Evolutionary conservation across 2,329 filamentous ascomycete genomes (phyloP).

Genomic region (Arthrobotrys sinensis): DNA sequence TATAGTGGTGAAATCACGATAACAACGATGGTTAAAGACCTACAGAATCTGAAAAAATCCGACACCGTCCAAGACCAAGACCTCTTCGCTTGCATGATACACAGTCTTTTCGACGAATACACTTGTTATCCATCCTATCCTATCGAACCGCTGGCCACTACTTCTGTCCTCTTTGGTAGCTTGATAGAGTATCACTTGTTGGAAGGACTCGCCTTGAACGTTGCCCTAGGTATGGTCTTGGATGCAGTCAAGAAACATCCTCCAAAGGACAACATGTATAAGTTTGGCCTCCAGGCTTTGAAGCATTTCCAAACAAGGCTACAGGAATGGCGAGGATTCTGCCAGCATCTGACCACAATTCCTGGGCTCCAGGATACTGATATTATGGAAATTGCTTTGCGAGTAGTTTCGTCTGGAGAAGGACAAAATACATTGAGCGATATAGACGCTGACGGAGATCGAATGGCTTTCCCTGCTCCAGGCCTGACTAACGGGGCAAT

Average conservation of each 20-base stretch:
- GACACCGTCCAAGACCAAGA: conserved; percentile 88
- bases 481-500: conserved; percentile 45
- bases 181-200: conserved; percentile 96
- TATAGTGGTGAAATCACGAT: conserved; percentile 92
- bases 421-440: conserved; percentile 64
- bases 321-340: conserved; percentile 95
- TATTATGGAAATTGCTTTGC: conserved; percentile 84
- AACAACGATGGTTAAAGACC: conserved; percentile 84
- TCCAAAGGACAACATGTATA: conserved; percentile 89
- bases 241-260: conserved; percentile 90
- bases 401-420: conserved; percentile 71
- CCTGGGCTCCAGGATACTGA: conserved; percentile 86
- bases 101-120: conserved; percentile 97
- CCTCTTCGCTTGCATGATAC: conserved; percentile 98
- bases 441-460: conserved; percentile 39
- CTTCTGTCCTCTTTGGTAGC: conserved; percentile 94
- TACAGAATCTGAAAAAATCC: conserved; percentile 90
- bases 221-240: conserved; percentile 97
- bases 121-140: conserved; percentile 96
- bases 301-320: conserved; percentile 88
- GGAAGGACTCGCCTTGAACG: conserved; percentile 88
- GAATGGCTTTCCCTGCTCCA: conserved; percentile 66
- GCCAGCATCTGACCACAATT: conserved; percentile 85
- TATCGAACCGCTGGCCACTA: conserved; percentile 93
- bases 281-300: conserved; percentile 94